Base-by-base conservation (phyloP, 441 rosid genomes). In the Corymbia calophylla region DNA sequence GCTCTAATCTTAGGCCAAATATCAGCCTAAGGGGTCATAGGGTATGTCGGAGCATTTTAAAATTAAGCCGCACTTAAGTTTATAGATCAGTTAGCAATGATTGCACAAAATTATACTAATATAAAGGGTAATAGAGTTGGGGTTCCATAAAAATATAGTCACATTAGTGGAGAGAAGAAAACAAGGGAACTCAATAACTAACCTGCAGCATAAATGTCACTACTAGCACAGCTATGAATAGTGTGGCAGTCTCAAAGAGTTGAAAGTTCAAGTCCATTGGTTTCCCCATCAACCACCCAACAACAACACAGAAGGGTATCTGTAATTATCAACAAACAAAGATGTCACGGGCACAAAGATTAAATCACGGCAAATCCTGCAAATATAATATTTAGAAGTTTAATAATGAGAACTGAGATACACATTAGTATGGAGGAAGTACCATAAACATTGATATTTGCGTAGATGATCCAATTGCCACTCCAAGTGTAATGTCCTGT, bases 161-260 rank as follows among this genome's bases (percentile, higher is more conserved):
- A 11, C 48, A 44, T 44, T 25, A 77, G 53, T 77, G 84, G 84
- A 77, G 51, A 77, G 84, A 44, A 44, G 51, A 77, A 44, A 44
- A 23, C 84, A 77, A 31, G 47, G 32, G 47, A 51, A 23, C 44
- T 64, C 32, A 3, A 55, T 27, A 7, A 86, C 90, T 82, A 91
- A 96, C 99, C 99, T 98, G 99, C 49, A 98, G 94, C 82, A 98
- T 95, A 92, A 98, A 98, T 81, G 99, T 99, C 87, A 98, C 99
- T 10, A 98, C 99, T 89, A 97, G 92, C 55, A 98, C 99, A 3
- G 99, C 96, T 64, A 96, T 97, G 92, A 98, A 97, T 88, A 98
- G 97, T 18, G 96, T 94, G 17, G 99, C 98, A 3, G 99, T 98
- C 94, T 98, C 99, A 80, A 98, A 98, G 39, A 98, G 97, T 91